Evolutionary conservation across 345 rosid genomes (phyloP).

Genomic region (Hibiscus trionum): DNA sequence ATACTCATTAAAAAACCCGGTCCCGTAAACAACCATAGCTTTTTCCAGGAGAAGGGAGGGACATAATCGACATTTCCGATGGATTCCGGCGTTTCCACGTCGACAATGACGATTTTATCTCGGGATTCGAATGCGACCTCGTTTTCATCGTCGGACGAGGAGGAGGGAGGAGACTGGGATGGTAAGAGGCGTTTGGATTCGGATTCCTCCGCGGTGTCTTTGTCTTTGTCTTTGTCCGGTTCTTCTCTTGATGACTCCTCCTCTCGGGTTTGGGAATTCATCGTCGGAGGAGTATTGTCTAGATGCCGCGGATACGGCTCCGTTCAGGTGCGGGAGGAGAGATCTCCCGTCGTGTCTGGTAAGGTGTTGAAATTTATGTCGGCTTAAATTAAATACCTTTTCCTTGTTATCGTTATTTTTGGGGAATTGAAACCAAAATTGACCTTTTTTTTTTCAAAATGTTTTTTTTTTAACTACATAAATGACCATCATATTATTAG

Average conservation of each 20-base stretch:
- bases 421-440: too few relatives aligned
- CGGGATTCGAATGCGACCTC: slow-evolving; percentile 53
- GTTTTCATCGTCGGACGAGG: slow-evolving; percentile 26
- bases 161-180: slow-evolving; percentile 15
- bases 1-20: slow-evolving; percentile 96
- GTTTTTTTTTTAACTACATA: too few relatives aligned
- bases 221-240: background rate
- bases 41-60: slow-evolving; percentile 89
- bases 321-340: background rate
- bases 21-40: slow-evolving; percentile 84
- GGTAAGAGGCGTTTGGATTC: slow-evolving; percentile 45
- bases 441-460: too few relatives aligned
- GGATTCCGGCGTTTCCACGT: slow-evolving; percentile 25
- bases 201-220: slow-evolving; percentile 16
- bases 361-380: background rate
- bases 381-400: too few relatives aligned
- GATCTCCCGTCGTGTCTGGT: background rate
- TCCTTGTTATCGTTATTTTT: too few relatives aligned
- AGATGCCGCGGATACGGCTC: background rate
- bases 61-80: slow-evolving; percentile 23
- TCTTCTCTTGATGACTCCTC: slow-evolving; percentile 25
- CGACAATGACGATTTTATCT: slow-evolving; percentile 53
- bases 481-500: too few relatives aligned
- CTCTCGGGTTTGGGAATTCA: slow-evolving; percentile 20
- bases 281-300: slow-evolving; percentile 11